A percentile compares a stretch with the other conserved stretches of the same genome.
phyloP scores from a whole-genome alignment of 345 rosid species.

The Sonneratia alba region DNA sequence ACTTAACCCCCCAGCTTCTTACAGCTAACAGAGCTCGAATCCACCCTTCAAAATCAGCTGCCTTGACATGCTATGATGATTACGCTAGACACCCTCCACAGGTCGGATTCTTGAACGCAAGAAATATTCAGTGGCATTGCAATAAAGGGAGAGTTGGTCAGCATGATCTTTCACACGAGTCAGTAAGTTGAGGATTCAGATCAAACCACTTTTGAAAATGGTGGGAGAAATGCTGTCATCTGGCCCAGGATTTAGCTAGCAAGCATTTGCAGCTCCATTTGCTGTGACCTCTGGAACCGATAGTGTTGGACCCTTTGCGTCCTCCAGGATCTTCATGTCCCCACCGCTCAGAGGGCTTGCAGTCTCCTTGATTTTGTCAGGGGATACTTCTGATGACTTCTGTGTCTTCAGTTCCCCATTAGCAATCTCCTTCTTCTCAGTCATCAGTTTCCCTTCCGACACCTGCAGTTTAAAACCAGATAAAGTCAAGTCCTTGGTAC shows the following conservation, averaged over 20 bases:
- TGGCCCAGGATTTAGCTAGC: not conserved
- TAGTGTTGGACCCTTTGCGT: not conserved
- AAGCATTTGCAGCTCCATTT: constrained; percentile 18
- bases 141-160: not conserved
- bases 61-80: no score
- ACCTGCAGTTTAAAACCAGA: constrained; percentile 1
- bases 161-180: no score
- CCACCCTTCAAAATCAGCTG: no score
- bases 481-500: not conserved
- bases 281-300: not conserved
- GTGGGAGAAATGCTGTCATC: not conserved
- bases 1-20: not conserved
- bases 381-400: constrained; percentile 4
- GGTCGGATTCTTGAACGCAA: not conserved
- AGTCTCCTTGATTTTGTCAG: constrained; percentile 7
- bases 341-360: constrained; percentile 5
- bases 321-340: constrained; percentile 7
- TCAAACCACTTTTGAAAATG: not conserved
- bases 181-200: no score
- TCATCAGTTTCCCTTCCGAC: constrained; percentile 11
- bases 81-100: not conserved
- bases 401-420: constrained; percentile 13
- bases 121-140: not conserved
- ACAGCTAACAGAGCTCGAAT: not conserved
- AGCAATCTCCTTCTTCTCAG: constrained; percentile 8